Conservation (phyloP, 495 filamentous ascomycete genomes). For the Lentithecium fluviatile region DNA sequence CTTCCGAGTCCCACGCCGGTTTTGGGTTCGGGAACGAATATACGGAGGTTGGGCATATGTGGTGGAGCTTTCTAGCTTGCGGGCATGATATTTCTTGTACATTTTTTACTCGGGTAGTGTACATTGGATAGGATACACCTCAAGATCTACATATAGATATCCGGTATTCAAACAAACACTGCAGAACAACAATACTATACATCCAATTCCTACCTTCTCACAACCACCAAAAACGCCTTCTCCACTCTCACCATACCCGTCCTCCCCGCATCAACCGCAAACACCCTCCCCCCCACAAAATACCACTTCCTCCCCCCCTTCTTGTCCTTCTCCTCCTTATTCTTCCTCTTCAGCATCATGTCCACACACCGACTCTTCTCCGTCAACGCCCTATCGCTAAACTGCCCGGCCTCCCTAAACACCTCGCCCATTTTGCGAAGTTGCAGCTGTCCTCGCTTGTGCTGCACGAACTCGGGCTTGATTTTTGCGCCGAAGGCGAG, state of each 20-base stretch:
- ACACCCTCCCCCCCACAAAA: slow-evolving; percentile 8
- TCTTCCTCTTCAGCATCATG: slow-evolving; percentile 18
- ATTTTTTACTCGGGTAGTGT: too few species aligned
- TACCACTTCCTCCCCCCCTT: slow-evolving; percentile 14
- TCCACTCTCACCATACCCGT: slow-evolving; percentile 23
- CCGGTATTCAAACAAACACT: too few species aligned
- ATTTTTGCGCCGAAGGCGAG: slow-evolving; percentile 10
- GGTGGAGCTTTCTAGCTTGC: too few species aligned
- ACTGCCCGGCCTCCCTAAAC: slow-evolving; percentile 17
- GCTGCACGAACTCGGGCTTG: neutral
- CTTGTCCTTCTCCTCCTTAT: slow-evolving; percentile 19
- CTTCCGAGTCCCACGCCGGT: too few species aligned
- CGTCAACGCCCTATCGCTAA: neutral
- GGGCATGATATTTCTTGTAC: too few species aligned
- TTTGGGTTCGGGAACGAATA: too few species aligned
- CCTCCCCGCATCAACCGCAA: slow-evolving; percentile 17
- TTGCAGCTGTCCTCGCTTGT: slow-evolving; percentile 23
- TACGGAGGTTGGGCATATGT: too few species aligned
- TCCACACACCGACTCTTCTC: slow-evolving; percentile 11
- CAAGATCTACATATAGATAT: too few species aligned
- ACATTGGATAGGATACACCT: too few species aligned
- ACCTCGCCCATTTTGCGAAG: slow-evolving; percentile 22
- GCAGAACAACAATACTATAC: too few species aligned
- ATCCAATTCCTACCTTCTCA: slow-evolving; percentile 6
- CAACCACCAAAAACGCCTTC: slow-evolving; percentile 20